phyloP scores from a whole-genome alignment of 768 basidiomycete species.

The Tulasnella sp. region DNA sequence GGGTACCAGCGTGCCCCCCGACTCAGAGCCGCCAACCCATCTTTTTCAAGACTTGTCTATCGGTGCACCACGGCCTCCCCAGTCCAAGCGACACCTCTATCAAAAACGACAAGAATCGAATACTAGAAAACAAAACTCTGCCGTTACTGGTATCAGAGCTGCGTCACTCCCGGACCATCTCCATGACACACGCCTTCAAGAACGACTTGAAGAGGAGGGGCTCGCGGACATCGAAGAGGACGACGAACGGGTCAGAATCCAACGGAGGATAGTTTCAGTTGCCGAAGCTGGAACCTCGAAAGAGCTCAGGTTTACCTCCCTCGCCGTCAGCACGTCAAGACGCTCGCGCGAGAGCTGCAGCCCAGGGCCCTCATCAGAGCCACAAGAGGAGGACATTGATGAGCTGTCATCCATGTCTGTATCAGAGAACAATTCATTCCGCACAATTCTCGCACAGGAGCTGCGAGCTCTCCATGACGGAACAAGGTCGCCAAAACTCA shows the following conservation, averaged over 20 bases:
- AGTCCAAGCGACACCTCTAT: neutral
- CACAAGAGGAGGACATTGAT: neutral
- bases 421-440: constrained; percentile 1
- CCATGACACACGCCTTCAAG: neutral
- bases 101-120: neutral
- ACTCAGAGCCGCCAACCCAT: neutral
- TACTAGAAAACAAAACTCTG: neutral
- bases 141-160: neutral
- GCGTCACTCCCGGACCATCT: constrained; percentile 6
- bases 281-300: neutral
- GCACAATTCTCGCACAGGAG: neutral
- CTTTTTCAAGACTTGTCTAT: neutral
- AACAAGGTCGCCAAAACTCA: neutral
- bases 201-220: constrained; percentile 10
- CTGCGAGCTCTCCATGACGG: constrained; percentile 2
- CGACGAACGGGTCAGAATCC: neutral
- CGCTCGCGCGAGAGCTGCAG: neutral
- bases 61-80: neutral
- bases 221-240: constrained; percentile 12
- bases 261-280: neutral
- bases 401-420: neutral
- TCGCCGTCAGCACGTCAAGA: neutral
- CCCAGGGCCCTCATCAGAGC: neutral
- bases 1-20: neutral
- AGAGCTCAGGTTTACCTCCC: neutral